phyloP scores from a whole-genome alignment of 495 filamentous ascomycete species.

The Xylaria venustula region DNA sequence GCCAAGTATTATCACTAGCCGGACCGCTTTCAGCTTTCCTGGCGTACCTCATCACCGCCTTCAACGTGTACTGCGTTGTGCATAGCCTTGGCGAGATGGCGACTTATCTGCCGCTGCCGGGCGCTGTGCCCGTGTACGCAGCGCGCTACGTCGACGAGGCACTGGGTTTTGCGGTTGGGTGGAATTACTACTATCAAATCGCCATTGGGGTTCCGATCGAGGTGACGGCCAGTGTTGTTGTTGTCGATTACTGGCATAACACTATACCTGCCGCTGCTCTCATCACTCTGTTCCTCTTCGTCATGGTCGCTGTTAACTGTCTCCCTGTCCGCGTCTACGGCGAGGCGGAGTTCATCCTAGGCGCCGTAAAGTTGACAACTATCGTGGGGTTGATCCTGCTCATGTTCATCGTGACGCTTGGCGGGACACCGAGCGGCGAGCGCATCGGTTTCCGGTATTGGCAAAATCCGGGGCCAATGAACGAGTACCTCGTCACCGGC shows the following conservation, averaged over 20 bases:
- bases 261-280: constrained; percentile 47
- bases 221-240: constrained; percentile 33
- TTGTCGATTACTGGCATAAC: constrained; percentile 51
- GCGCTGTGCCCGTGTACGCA: constrained; percentile 57
- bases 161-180: constrained; percentile 71
- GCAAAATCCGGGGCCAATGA: constrained; percentile 68
- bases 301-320: constrained; percentile 37
- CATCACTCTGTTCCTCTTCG: constrained; percentile 46
- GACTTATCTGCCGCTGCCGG: constrained; percentile 58
- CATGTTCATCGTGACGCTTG: constrained; percentile 65
- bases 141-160: constrained; percentile 68
- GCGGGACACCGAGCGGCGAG: constrained; percentile 57
- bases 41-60: constrained; percentile 41
- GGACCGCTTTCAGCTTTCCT: constrained; percentile 43
- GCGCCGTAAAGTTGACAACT: constrained; percentile 60
- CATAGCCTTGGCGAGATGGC: constrained; percentile 54
- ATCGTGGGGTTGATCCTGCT: constrained; percentile 66
- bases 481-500: constrained; percentile 54
- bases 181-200: constrained; percentile 54
- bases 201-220: constrained; percentile 40
- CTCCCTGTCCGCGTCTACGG: constrained; percentile 50
- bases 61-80: constrained; percentile 33
- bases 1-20: constrained; percentile 36
- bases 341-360: constrained; percentile 61
- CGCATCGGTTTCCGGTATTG: constrained; percentile 65